Base-by-base conservation (phyloP, 78 protist species). In the Cavenderia fasciculata region DNA sequence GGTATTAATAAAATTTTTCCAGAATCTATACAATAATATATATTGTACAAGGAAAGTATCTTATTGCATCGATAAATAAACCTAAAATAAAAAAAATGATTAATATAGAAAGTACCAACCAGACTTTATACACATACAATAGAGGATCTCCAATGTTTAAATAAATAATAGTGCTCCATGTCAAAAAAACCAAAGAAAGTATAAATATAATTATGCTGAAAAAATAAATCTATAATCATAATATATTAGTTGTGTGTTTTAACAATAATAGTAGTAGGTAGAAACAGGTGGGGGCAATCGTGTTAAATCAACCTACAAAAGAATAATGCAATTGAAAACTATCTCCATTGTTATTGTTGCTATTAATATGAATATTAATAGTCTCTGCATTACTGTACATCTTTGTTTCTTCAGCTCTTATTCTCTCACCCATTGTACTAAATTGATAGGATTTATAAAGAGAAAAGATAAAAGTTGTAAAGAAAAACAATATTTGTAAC, bases 1-100 rank as follows among this genome's bases (percentile, higher is more conserved):
- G n/a, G n/a, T n/a, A n/a, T n/a, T n/a, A n/a, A n/a, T n/a, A n/a
- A n/a, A n/a, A n/a, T n/a, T n/a, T n/a, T n/a, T n/a, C n/a, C n/a
- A n/a, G n/a, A n/a, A n/a, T n/a, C n/a, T n/a, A 47, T 16, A 51
- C 78, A 71, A 34, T 27, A 71, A 52, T 71, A 71, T 31, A 71
- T 71, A 52, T 71, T 71, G 21, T 36, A 71, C 4, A 51, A 31
- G 2, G 38, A 8, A 4, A 71, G 29, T 18, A 62, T 71, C 27
- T 31, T 41, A 52, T 71, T 71, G 52, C 78, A 51, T 71, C 78
- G 47, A 14, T 51, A 19, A 25, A 29, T 31, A 34, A 34, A 71
- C 2, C 44, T 71, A 71, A 2, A 34, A 4, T n/a, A 21, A 19
- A 21, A 5, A n/a, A 19, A 19, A 16, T 18, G 6, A 61, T 27